A percentile compares a stretch with the other conserved stretches of the same genome.
These are phyloP conservation scores for Ceriops zippeliana DNA, from an alignment of 345 rosid genomes.

Conservation along the genomic window DNA sequence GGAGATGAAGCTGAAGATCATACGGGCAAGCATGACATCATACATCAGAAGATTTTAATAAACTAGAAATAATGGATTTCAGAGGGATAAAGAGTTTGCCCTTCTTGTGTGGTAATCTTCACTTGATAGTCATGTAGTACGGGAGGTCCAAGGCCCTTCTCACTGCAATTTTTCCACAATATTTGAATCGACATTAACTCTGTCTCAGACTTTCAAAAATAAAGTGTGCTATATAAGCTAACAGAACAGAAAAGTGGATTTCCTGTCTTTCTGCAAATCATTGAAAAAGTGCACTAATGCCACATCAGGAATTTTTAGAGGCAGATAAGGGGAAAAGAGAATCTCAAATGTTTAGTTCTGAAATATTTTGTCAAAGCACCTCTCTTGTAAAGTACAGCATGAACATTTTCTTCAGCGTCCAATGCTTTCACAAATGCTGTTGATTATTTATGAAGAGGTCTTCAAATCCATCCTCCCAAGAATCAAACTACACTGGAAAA, in stretches of 20 bases:
- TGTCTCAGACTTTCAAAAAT: not conserved
- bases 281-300: no score
- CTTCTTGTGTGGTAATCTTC: slow-evolving; percentile 76
- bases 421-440: no score
- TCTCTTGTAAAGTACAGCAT: slow-evolving; percentile 73
- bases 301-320: no score
- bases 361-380: slow-evolving; percentile 34
- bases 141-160: slow-evolving; percentile 83
- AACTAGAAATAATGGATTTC: slow-evolving; percentile 2
- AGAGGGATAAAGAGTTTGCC: slow-evolving; percentile 42
- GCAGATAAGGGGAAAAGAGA: no score
- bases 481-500: not conserved
- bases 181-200: not conserved
- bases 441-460: no score
- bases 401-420: slow-evolving; percentile 13
- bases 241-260: slow-evolving; percentile 20
- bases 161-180: slow-evolving; percentile 38
- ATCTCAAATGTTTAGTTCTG: no score
- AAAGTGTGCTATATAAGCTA: not conserved
- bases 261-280: slow-evolving; percentile 43
- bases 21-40: no score
- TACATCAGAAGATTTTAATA: slow-evolving; percentile 10
- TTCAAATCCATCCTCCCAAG: not conserved
- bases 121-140: slow-evolving; percentile 71
- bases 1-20: no score